Evolutionary conservation across 345 rosid genomes (phyloP).

Genomic region (Brassica nigra): DNA sequence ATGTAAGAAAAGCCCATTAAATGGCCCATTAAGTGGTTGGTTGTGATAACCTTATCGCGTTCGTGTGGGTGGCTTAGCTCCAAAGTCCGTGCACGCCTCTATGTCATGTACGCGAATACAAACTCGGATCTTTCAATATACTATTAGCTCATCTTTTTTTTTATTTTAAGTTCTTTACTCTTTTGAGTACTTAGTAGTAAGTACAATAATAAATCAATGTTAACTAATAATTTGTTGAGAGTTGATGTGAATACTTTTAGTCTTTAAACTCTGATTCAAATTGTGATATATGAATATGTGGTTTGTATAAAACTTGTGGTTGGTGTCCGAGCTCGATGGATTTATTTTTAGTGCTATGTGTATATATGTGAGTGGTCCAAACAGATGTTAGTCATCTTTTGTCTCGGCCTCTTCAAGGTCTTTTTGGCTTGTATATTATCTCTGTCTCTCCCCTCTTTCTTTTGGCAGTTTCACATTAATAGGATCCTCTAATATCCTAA

Average conservation of each 20-base stretch:
- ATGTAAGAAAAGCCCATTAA: conserved; percentile 28
- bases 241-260: background rate
- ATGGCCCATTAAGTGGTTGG: conserved; percentile 33
- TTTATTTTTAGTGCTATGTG: background rate
- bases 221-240: background rate
- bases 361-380: conserved; percentile 4
- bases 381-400: background rate
- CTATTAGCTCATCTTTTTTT: no score
- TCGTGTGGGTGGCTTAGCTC: conserved; percentile 29
- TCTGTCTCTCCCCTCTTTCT: background rate
- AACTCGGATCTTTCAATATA: background rate
- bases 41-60: conserved; percentile 30
- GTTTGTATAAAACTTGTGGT: background rate
- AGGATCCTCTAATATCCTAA: no score
- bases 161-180: background rate
- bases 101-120: background rate
- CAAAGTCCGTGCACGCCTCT: conserved; percentile 31
- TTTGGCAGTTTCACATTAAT: background rate
- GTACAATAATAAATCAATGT: background rate
- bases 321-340: background rate
- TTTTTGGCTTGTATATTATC: background rate
- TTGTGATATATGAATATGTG: background rate
- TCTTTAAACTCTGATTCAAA: background rate
- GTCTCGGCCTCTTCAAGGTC: background rate
- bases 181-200: background rate